These are phyloP conservation scores for Potentilla sterilis DNA, from an alignment of 306 rosid genomes.

Conservation along the genomic window DNA sequence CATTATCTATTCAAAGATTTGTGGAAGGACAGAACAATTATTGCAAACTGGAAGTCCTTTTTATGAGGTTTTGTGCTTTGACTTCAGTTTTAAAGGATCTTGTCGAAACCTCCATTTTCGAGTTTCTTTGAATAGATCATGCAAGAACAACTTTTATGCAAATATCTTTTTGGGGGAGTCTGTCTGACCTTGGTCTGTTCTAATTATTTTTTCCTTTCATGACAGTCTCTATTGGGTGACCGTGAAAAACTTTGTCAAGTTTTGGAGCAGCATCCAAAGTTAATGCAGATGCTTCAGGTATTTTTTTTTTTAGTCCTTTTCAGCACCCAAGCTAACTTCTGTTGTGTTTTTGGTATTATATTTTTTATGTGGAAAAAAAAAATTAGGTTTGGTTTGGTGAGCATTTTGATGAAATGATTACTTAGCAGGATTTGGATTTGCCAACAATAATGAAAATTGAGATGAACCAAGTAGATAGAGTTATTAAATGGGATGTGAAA, in stretches of 20 bases:
- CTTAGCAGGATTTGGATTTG: background rate
- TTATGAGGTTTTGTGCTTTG: background rate
- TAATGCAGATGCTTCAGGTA: conserved; percentile 99
- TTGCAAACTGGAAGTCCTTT: background rate
- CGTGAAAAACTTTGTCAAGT: conserved; percentile 93
- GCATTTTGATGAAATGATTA: background rate
- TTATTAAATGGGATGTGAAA: background rate
- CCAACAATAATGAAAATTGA: no score
- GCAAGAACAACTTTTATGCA: background rate
- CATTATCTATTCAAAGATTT: background rate
- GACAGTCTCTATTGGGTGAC: conserved; percentile 88
- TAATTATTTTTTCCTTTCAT: conserved; percentile 30
- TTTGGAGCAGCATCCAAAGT: conserved; percentile 97
- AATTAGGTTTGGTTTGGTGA: background rate
- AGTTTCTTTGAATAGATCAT: background rate
- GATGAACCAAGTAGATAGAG: background rate
- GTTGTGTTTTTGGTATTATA: background rate
- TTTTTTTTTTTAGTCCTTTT: conserved; percentile 12
- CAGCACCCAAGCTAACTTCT: background rate
- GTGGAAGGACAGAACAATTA: background rate
- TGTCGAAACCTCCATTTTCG: background rate
- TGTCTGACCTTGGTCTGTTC: conserved; percentile 4
- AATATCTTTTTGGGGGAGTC: background rate
- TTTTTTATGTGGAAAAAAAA: background rate
- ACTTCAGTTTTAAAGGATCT: background rate